Base-by-base conservation (phyloP, 345 rosid species). In the Punica granatum region DNA sequence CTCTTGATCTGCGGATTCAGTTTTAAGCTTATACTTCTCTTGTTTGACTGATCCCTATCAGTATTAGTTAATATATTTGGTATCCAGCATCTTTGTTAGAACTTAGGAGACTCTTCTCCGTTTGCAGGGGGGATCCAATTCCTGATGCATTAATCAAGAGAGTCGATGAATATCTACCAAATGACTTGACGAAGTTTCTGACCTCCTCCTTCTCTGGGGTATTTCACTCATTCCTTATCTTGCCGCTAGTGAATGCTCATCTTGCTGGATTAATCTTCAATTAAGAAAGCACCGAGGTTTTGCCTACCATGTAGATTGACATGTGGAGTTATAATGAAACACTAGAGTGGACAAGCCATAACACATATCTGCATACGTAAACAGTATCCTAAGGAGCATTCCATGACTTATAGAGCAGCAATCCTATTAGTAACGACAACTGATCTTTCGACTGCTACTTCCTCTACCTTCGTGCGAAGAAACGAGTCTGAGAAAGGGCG, bases 51-150 rank as follows among this genome's bases (percentile, higher is more conserved):
- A 23, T 19, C 28, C 28, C 28, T 56, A 30, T 30, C 1, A 15
- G 28, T 54, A 9, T 54, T 9, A 5, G 26, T 28, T 7, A 56
- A 56, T 26, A 56, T n/a, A 30, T 13, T 56, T 54, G 16, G 31
- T 54, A 2, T 54, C 32, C 18, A 25, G 60, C 33, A 28, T 28
- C 4, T 54, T 14, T 11, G 1, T 9, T 9, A 25, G 14, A 54
- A 28, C 30, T 54, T 7, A 54, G 33, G 16, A 54, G 16, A 54
- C 60, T 51, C 54, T 8, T 1, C 23, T 25, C 60, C 13, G 75
- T 36, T 79, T 71, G 68, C 68, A 90, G 97, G 98, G 98, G 98
- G 39, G 82, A 81, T 82, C 94, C 97, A 4, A 89, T 89, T 74
- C 97, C 94, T 63, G 73, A 64, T 51, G 25, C 73, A 48, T 76